phyloP scores from a whole-genome alignment of 495 filamentous ascomycete genomes.

The Acidomyces sp. region DNA sequence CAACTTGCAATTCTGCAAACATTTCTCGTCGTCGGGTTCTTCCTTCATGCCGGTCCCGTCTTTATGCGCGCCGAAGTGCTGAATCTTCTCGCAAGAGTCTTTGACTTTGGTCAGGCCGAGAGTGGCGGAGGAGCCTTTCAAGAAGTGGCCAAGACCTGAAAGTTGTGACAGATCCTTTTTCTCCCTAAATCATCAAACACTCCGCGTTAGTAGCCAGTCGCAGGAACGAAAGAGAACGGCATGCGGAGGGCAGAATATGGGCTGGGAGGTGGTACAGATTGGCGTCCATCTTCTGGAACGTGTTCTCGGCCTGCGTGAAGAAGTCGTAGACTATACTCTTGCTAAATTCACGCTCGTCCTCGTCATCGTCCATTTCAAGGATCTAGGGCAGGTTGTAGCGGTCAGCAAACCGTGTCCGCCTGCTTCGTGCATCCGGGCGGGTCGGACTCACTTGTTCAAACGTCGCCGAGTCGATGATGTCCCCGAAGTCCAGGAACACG shows the following conservation, averaged over 20 bases:
- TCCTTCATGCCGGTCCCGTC: constrained; percentile 61
- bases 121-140: constrained; percentile 96
- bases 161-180: constrained; percentile 53
- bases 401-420: background rate
- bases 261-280: constrained; percentile 64
- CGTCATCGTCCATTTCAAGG: constrained; percentile 89
- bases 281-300: constrained; percentile 74
- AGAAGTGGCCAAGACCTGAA: constrained; percentile 79
- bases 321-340: constrained; percentile 80
- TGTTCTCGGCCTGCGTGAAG: constrained; percentile 79
- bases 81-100: constrained; percentile 90
- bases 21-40: constrained; percentile 46
- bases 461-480: constrained; percentile 61
- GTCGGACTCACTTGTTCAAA: constrained; percentile 53
- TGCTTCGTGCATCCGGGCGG: constrained; percentile 2
- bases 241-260: constrained; percentile 3
- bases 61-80: constrained; percentile 71
- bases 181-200: constrained; percentile 34
- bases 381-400: constrained; percentile 36
- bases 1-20: constrained; percentile 52
- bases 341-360: constrained; percentile 64
- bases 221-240: constrained; percentile 1
- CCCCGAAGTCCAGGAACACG: constrained; percentile 42
- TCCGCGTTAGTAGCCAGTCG: background rate
- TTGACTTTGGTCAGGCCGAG: constrained; percentile 85